Evolutionary conservation across 176 grass and related monocot genomes (phyloP).

Genomic region (Cenchrus purpureus): DNA sequence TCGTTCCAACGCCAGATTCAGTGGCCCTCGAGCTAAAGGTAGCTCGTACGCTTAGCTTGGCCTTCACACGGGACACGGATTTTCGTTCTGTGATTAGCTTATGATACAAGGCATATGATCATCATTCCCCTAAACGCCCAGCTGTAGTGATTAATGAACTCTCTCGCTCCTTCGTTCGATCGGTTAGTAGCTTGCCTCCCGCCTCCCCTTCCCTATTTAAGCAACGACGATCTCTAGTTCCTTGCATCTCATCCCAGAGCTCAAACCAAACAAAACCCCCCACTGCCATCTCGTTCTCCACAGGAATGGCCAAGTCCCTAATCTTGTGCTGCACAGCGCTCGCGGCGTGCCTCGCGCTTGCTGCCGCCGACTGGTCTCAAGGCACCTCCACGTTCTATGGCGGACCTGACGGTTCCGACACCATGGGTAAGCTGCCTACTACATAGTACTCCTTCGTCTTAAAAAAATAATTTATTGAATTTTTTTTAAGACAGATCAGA

Average conservation of each 20-base stretch:
- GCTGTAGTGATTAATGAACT: not conserved
- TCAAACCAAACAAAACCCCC: not conserved
- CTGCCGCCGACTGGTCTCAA: not conserved
- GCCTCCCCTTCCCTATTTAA: not conserved
- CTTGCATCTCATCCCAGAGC: not conserved
- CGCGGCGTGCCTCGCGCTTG: not conserved
- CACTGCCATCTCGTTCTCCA: not conserved
- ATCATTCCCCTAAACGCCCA: too few relatives aligned
- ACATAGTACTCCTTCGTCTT: too few relatives aligned
- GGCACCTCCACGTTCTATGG: constrained; percentile 51
- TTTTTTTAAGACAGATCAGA: too few relatives aligned
- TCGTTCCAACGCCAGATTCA: not conserved
- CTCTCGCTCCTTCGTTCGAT: too few relatives aligned
- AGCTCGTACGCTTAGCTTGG: not conserved
- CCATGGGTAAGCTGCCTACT: constrained; percentile 36
- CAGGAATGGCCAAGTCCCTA: not conserved
- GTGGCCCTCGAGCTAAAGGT: not conserved
- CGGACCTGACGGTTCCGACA: constrained; percentile 49
- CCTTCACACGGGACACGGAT: not conserved
- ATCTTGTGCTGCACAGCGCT: not conserved
- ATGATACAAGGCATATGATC: not conserved
- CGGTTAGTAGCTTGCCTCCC: too few relatives aligned
- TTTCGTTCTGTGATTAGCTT: not conserved
- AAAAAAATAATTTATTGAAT: too few relatives aligned
- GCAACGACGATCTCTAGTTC: not conserved